These are phyloP conservation scores for Spathaspora gorwiae DNA, from an alignment of 805 yeast species.

Conservation along the genomic window DNA sequence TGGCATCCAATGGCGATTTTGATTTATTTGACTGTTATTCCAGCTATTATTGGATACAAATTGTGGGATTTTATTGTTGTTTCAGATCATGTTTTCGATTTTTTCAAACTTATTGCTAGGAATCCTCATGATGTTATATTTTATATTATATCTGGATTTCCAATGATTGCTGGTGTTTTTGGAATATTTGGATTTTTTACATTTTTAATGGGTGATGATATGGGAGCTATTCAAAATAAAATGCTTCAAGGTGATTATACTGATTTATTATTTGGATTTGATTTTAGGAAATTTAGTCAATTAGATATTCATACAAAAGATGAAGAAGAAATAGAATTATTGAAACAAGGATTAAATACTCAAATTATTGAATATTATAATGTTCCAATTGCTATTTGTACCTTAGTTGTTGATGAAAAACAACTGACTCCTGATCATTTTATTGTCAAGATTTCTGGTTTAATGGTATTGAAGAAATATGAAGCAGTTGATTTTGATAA, in stretches of 20 bases:
- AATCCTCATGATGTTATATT: conserved; percentile 20
- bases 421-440: conserved; percentile 38
- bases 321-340: conserved; percentile 21
- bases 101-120: conserved; percentile 16
- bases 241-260: conserved; percentile 20
- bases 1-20: conserved; percentile 42
- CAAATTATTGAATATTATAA: conserved; percentile 58
- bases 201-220: conserved; percentile 42
- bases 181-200: conserved; percentile 37
- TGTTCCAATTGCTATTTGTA: conserved; percentile 64
- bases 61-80: conserved; percentile 27
- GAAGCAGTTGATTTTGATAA: conserved; percentile 57
- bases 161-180: conserved; percentile 36
- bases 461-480: conserved; percentile 68
- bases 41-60: conserved; percentile 15
- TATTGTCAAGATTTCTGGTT: conserved; percentile 50
- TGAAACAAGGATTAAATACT: conserved; percentile 42
- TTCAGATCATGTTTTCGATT: conserved; percentile 27
- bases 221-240: conserved; percentile 34
- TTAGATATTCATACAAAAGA: conserved; percentile 15
- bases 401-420: conserved; percentile 39
- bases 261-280: conserved; percentile 44
- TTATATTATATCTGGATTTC: conserved; percentile 23
- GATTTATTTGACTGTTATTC: conserved; percentile 15
- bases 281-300: conserved; percentile 45